Conservation (phyloP, 2,329 filamentous ascomycete genomes). For the Chaetoscypha palmicola region DNA sequence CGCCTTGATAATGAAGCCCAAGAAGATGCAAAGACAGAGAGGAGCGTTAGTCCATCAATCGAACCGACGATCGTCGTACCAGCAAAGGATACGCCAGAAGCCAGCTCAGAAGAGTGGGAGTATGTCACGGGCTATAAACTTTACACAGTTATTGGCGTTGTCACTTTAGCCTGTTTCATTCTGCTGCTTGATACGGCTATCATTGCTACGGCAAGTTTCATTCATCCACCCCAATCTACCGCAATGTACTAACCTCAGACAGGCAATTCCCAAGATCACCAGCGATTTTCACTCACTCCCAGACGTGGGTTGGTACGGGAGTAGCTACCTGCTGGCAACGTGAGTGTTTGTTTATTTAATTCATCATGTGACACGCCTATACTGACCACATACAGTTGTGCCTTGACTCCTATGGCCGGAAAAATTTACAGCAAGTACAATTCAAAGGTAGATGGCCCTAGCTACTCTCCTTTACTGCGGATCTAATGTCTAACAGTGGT, state of each 20-base stretch:
- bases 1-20: too few relatives aligned
- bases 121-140: slow-evolving; percentile 21
- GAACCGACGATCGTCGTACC: neutral
- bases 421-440: slow-evolving; percentile 42
- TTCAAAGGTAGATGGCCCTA: slow-evolving; percentile 26
- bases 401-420: slow-evolving; percentile 45
- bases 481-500: slow-evolving; percentile 26
- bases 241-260: neutral
- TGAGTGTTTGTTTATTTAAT: slow-evolving; percentile 9
- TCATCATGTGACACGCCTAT: slow-evolving; percentile 8
- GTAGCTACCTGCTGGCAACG: slow-evolving; percentile 40
- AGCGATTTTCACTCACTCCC: slow-evolving; percentile 42
- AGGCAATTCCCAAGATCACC: slow-evolving; percentile 44
- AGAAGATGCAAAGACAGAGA: neutral
- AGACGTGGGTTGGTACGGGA: slow-evolving; percentile 51
- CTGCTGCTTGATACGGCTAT: slow-evolving; percentile 48
- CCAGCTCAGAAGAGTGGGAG: slow-evolving; percentile 13
- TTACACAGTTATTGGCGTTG: slow-evolving; percentile 26
- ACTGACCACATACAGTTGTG: slow-evolving; percentile 34
- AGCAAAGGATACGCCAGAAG: neutral
- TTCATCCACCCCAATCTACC: neutral
- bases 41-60: neutral
- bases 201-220: slow-evolving; percentile 38
- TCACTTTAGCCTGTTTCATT: slow-evolving; percentile 40
- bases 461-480: neutral